A percentile compares a stretch with the other conserved stretches of the same genome.
These are phyloP conservation scores for Penicillium sp. DNA, from an alignment of 2,329 filamentous ascomycete species.

Conservation along the genomic window DNA sequence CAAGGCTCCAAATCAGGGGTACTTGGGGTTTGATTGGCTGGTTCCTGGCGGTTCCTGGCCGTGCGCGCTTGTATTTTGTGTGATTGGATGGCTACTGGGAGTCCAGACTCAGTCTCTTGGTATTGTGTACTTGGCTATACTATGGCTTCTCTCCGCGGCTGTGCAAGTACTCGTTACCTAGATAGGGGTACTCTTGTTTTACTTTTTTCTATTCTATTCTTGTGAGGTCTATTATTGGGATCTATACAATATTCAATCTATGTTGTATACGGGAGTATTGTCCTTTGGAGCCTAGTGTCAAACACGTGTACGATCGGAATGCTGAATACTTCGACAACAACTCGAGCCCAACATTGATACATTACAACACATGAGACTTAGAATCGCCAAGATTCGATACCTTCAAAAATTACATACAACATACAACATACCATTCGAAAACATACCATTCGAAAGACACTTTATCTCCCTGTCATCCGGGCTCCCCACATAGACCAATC, in stretches of 20 bases:
- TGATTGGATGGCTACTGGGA: slow-evolving; percentile 15
- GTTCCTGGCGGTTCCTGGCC: slow-evolving; percentile 18
- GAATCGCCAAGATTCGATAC: no score
- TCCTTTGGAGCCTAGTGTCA: slow-evolving; percentile 5
- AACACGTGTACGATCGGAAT: slow-evolving; percentile 20
- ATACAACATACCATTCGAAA: background rate
- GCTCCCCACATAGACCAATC: slow-evolving; percentile 21
- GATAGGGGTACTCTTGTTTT: background rate
- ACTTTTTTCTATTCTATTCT: background rate
- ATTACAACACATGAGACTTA: no score
- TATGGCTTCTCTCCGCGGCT: slow-evolving; percentile 3
- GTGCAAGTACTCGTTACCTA: slow-evolving; percentile 5
- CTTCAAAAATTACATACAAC: background rate
- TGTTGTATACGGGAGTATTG: background rate
- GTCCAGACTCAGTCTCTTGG: slow-evolving; percentile 11
- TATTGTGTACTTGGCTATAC: slow-evolving; percentile 10
- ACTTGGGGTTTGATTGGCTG: slow-evolving; percentile 13
- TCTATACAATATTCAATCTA: background rate
- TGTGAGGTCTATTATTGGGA: background rate
- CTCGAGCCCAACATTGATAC: background rate
- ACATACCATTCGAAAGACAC: no score
- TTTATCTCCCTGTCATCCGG: slow-evolving; percentile 7
- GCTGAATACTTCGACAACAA: slow-evolving; percentile 4
- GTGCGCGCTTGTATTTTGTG: background rate
- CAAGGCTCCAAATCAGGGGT: slow-evolving; percentile 19